phyloP scores from a whole-genome alignment of 1,284 basidiomycete genomes.

The Apiotrichum gamsii region DNA sequence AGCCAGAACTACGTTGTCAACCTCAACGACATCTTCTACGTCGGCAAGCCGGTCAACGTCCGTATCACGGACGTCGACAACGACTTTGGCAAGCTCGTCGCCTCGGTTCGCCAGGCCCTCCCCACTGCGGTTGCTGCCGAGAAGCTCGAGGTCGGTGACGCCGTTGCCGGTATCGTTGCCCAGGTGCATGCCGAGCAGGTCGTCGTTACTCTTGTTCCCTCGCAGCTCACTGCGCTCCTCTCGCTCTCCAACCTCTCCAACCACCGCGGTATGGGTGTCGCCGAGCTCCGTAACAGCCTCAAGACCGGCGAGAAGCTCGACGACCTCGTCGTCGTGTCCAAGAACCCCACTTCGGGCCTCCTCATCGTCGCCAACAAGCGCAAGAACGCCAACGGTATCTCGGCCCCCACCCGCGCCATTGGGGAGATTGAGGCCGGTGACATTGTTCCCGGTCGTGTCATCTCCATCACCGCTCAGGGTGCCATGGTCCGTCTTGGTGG shows the following conservation, averaged over 20 bases:
- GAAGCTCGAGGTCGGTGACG: constrained; percentile 67
- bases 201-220: constrained; percentile 65
- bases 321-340: constrained; percentile 80
- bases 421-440: constrained; percentile 65
- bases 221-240: constrained; percentile 69
- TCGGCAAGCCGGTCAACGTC: constrained; percentile 82
- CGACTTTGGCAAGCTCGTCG: constrained; percentile 63
- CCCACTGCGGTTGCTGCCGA: constrained; percentile 58
- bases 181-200: constrained; percentile 81
- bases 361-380: constrained; percentile 70
- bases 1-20: constrained; percentile 61
- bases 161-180: constrained; percentile 61
- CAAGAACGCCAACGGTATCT: constrained; percentile 53
- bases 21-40: constrained; percentile 63
- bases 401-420: constrained; percentile 53
- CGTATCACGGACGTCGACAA: constrained; percentile 68
- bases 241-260: constrained; percentile 85
- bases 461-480: constrained; percentile 59
- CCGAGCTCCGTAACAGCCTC: constrained; percentile 64
- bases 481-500: constrained; percentile 67
- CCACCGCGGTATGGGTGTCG: constrained; percentile 59
- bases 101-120: constrained; percentile 79
- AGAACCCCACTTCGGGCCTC: constrained; percentile 77
- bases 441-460: constrained; percentile 68
- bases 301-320: constrained; percentile 67